Conservation (phyloP, 192 early-diverging fungal species). For the Thamnidium elegans region DNA sequence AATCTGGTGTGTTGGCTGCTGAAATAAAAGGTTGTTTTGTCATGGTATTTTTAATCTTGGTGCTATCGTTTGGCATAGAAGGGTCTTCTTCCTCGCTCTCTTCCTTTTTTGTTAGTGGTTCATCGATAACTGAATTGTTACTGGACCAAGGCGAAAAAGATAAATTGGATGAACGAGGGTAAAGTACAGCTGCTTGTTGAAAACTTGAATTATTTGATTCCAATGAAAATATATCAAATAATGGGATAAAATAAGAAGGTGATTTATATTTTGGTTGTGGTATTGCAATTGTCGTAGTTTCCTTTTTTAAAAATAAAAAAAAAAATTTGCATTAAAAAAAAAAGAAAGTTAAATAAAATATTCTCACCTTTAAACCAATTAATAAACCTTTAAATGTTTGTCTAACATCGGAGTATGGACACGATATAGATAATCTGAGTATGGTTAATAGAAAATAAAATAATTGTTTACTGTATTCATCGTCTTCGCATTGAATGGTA, state of each 20-base stretch:
- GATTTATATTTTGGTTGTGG: constrained; percentile 45
- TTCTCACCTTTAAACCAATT: constrained; percentile 38
- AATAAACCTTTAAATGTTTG: constrained; percentile 45
- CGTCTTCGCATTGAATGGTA: constrained; percentile 6
- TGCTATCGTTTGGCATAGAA: neutral
- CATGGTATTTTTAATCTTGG: neutral
- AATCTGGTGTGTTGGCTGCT: neutral
- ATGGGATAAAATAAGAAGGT: constrained; percentile 52
- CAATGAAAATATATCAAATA: constrained; percentile 49
- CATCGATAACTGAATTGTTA: neutral
- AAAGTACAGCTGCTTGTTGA: constrained; percentile 7
- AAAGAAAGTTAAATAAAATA: too few species aligned
- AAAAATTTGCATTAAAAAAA: too few species aligned
- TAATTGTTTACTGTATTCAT: constrained; percentile 29
- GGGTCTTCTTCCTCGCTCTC: constrained; percentile 1
- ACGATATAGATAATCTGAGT: constrained; percentile 44
- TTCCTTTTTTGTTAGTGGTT: neutral
- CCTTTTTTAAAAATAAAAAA: constrained; percentile 28
- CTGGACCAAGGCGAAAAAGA: constrained; percentile 42
- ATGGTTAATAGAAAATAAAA: constrained; percentile 49
- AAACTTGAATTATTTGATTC: constrained; percentile 32
- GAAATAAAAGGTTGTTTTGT: neutral
- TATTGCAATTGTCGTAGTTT: constrained; percentile 35
- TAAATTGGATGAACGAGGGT: constrained; percentile 35
- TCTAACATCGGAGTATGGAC: constrained; percentile 52